A percentile compares a stretch with the other conserved stretches of the same genome.
These are phyloP conservation scores for Wilhelminamyces savonicus DNA, from an alignment of 805 yeast genomes.

Conservation along the genomic window DNA sequence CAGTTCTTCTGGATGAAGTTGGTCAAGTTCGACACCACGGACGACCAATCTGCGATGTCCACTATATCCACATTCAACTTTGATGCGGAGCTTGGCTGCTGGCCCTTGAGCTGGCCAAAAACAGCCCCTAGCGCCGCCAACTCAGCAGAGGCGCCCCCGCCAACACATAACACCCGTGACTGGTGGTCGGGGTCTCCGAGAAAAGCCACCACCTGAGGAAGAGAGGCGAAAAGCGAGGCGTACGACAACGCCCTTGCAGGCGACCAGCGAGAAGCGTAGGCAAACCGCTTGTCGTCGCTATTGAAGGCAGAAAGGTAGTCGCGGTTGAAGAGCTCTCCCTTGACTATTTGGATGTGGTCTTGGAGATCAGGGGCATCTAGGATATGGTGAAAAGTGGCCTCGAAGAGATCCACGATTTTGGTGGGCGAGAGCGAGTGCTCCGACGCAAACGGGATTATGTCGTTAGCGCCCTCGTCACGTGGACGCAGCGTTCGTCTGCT, in stretches of 20 bases:
- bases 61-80: constrained; percentile 46
- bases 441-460: constrained; percentile 28
- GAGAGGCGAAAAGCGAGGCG: constrained; percentile 53
- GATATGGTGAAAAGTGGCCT: constrained; percentile 23
- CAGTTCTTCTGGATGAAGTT: constrained; percentile 43
- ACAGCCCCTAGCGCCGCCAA: constrained; percentile 58
- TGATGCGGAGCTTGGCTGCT: constrained; percentile 24
- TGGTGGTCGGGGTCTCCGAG: constrained; percentile 24
- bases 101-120: constrained; percentile 37
- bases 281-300: constrained; percentile 55
- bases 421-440: constrained; percentile 25
- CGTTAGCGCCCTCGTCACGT: constrained; percentile 6
- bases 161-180: constrained; percentile 53
- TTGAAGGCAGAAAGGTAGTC: constrained; percentile 69
- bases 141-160: constrained; percentile 92
- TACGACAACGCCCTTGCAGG: constrained; percentile 78
- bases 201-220: constrained; percentile 35
- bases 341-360: constrained; percentile 58
- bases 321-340: constrained; percentile 61
- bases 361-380: constrained; percentile 31
- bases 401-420: constrained; percentile 32
- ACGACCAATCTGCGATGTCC: constrained; percentile 77
- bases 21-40: constrained; percentile 42
- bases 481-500: too few relatives aligned
- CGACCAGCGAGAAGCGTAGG: constrained; percentile 81